A percentile compares a stretch with the other conserved stretches of the same genome.
Conservation (phyloP, 2,329 filamentous ascomycete genomes). For the Aspergillus sp. region DNA sequence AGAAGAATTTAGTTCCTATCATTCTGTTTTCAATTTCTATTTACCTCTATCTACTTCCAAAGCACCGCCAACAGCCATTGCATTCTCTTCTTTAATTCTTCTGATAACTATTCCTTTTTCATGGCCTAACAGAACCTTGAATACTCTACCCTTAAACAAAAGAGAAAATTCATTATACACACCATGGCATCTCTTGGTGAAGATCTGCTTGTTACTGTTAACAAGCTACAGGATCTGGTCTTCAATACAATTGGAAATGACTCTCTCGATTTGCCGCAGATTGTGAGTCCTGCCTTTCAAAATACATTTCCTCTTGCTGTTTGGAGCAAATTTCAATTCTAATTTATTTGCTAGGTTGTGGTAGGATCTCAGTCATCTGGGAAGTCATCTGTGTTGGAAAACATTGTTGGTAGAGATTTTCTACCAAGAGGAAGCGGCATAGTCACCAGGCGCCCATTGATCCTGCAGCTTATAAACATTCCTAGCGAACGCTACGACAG, state of each 20-base stretch:
- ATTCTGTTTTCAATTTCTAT: too few relatives aligned
- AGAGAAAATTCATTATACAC: neutral
- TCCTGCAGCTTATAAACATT: conserved; percentile 97
- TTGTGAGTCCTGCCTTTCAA: conserved; percentile 58
- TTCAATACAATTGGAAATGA: conserved; percentile 99
- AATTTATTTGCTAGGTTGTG: conserved; percentile 64
- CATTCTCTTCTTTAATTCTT: too few relatives aligned
- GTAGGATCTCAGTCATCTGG: conserved; percentile 97
- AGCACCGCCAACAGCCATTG: too few relatives aligned
- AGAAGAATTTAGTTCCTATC: too few relatives aligned
- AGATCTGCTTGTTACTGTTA: conserved; percentile 90
- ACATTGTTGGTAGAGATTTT: conserved; percentile 97
- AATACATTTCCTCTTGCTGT: conserved; percentile 1
- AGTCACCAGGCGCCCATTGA: conserved; percentile 87
- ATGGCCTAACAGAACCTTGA: too few relatives aligned
- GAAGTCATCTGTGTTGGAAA: conserved; percentile 97
- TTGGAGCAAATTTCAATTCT: conserved; percentile 8
- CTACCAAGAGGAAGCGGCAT: conserved; percentile 94
- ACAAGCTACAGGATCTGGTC: conserved; percentile 96
- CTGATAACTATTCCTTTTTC: too few relatives aligned
- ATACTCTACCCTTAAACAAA: too few relatives aligned
- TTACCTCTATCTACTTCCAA: too few relatives aligned
- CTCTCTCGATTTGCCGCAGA: conserved; percentile 93
- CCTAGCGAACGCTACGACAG: conserved; percentile 68
- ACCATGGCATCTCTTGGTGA: conserved; percentile 93